Evolutionary conservation across 73 alveolate genomes (phyloP).

Genomic region (Tetrahymena malaccensis): DNA sequence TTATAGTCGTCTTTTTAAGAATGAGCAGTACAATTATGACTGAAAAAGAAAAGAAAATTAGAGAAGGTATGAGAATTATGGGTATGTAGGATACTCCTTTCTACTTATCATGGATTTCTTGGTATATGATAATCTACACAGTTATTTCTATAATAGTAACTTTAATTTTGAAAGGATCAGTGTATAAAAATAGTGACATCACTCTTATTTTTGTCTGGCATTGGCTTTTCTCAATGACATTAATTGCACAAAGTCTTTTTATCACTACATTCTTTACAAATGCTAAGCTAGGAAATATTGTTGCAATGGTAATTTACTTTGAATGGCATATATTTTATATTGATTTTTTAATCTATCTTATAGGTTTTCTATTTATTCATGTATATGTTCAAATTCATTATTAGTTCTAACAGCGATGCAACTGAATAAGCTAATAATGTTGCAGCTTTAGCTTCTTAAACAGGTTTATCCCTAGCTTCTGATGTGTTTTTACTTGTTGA

Average conservation of each 20-base stretch:
- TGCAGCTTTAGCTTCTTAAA: conserved; percentile 61
- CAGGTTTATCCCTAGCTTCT: conserved; percentile 60
- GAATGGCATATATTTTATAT: no score
- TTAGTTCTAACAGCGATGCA: conserved; percentile 36
- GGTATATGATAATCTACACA: conserved; percentile 64
- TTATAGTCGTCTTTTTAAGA: conserved; percentile 35
- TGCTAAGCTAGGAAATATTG: conserved; percentile 69
- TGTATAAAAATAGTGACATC: conserved; percentile 37
- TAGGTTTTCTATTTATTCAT: conserved; percentile 48
- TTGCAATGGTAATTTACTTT: conserved; percentile 54
- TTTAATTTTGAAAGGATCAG: conserved; percentile 25
- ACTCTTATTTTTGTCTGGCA: conserved; percentile 58
- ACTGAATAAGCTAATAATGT: conserved; percentile 39
- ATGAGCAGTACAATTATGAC: conserved; percentile 31
- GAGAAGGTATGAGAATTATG: conserved; percentile 98
- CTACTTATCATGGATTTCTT: conserved; percentile 84
- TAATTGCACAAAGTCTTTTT: conserved; percentile 58
- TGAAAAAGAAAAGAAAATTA: conserved; percentile 88
- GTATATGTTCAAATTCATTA: conserved; percentile 61
- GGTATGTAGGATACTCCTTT: conserved; percentile 88
- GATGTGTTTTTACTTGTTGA: conserved; percentile 61
- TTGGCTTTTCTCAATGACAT: conserved; percentile 66
- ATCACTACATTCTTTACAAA: conserved; percentile 74
- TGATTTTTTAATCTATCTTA: background rate
- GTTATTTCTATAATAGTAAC: conserved; percentile 68